Conservation (phyloP, 2,329 filamentous ascomycete genomes). For the Capronia americana region DNA sequence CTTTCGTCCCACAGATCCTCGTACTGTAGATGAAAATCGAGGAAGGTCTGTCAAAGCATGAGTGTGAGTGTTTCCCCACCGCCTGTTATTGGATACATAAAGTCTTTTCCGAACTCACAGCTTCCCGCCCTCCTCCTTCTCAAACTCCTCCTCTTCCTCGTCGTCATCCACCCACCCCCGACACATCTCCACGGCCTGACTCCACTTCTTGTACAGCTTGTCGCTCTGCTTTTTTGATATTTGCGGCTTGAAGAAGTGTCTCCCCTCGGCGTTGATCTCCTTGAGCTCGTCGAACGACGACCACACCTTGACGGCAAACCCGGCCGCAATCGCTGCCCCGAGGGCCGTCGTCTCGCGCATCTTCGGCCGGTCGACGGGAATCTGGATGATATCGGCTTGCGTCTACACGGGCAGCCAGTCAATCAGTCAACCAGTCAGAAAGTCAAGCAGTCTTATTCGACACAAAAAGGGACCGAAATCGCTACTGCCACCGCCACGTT, state of each 20-base stretch:
- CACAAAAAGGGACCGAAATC: no score
- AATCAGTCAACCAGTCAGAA: neutral
- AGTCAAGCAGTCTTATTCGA: neutral
- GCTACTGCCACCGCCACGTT: neutral
- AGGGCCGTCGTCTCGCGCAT: slow-evolving; percentile 92
- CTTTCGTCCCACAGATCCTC: neutral
- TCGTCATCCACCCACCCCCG: slow-evolving; percentile 67
- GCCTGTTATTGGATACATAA: neutral
- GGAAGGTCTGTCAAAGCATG: neutral
- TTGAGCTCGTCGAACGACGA: slow-evolving; percentile 74
- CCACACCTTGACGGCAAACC: slow-evolving; percentile 81
- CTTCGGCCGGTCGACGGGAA: slow-evolving; percentile 77
- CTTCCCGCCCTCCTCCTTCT: slow-evolving; percentile 19
- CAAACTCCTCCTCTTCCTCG: slow-evolving; percentile 26
- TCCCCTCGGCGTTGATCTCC: slow-evolving; percentile 72
- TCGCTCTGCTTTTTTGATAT: slow-evolving; percentile 64
- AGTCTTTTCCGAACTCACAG: neutral
- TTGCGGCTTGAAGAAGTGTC: slow-evolving; percentile 72
- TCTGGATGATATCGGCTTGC: slow-evolving; percentile 84
- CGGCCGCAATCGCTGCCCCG: slow-evolving; percentile 86
- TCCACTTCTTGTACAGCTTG: slow-evolving; percentile 73
- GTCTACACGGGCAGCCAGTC: slow-evolving; percentile 43
- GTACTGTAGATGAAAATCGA: no score
- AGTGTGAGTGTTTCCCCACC: neutral
- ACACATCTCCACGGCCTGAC: slow-evolving; percentile 78